Evolutionary conservation across 345 rosid species (phyloP).

Genomic region (Eucalyptus grandis): DNA sequence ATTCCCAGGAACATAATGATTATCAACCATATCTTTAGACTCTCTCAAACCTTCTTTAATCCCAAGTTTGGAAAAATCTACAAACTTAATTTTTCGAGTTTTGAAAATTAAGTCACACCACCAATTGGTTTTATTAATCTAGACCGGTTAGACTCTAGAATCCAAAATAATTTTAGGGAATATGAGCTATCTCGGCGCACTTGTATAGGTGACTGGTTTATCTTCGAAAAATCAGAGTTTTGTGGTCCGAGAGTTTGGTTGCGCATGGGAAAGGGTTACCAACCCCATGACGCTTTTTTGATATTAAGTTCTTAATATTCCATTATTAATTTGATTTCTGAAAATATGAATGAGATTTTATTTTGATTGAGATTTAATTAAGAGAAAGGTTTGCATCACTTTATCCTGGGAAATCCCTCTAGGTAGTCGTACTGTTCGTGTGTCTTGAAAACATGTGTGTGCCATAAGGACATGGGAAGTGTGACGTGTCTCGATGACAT

Average conservation of each 20-base stretch:
- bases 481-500: not conserved
- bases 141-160: not conserved
- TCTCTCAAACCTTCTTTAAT: not conserved
- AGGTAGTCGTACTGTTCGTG: not conserved
- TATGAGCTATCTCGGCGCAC: not conserved
- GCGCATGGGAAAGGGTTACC: not conserved
- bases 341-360: not conserved
- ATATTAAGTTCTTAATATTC: not conserved
- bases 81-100: not conserved
- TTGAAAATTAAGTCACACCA: not conserved
- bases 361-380: not conserved
- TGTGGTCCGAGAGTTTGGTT: not conserved
- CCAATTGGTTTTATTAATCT: not conserved
- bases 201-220: not conserved
- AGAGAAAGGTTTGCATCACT: not conserved
- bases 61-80: not conserved
- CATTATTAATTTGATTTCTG: not conserved
- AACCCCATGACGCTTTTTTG: not conserved
- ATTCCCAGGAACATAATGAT: fast-evolving
- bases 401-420: not conserved
- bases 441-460: not conserved
- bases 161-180: not conserved
- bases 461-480: not conserved
- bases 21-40: no score
- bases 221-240: not conserved